phyloP scores from a whole-genome alignment of 1,284 basidiomycete genomes.

The Stereum hirsutum region DNA sequence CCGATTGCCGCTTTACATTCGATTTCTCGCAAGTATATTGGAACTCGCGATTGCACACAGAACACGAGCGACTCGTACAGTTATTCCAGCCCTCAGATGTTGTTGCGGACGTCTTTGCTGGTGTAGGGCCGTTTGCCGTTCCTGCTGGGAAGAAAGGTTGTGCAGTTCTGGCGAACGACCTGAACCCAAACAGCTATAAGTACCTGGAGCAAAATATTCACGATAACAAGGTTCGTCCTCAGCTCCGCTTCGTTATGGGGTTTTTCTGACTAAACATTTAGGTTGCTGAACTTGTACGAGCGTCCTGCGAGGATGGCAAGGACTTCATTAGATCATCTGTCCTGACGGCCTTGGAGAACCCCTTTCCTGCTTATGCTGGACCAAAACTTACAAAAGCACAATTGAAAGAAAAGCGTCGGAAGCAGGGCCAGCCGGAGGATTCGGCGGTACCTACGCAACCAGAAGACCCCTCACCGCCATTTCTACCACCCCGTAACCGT shows the following conservation, averaged over 20 bases:
- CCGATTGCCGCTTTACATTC: slow-evolving; percentile 82
- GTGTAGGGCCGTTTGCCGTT: slow-evolving; percentile 94
- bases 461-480: slow-evolving; percentile 1
- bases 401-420: slow-evolving; percentile 5
- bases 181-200: slow-evolving; percentile 84
- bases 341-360: slow-evolving; percentile 43
- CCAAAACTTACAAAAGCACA: slow-evolving; percentile 9
- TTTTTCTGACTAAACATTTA: slow-evolving; percentile 20
- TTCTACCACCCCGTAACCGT: slow-evolving; percentile 32
- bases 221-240: slow-evolving; percentile 60
- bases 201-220: slow-evolving; percentile 71
- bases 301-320: slow-evolving; percentile 77
- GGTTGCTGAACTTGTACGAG: slow-evolving; percentile 62
- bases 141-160: slow-evolving; percentile 90
- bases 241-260: not conserved
- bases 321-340: slow-evolving; percentile 68
- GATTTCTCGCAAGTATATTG: slow-evolving; percentile 97
- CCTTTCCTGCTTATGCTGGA: slow-evolving; percentile 47
- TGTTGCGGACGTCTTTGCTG: slow-evolving; percentile 92
- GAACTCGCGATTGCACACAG: slow-evolving; percentile 92
- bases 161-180: slow-evolving; percentile 86
- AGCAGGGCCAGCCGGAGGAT: slow-evolving; percentile 2
- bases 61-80: slow-evolving; percentile 81
- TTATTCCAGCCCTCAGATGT: slow-evolving; percentile 65
- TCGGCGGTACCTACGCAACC: not conserved